These are phyloP conservation scores for Saccharomyces hybrid DNA, from an alignment of 1,139 yeast species.

Conservation along the genomic window DNA sequence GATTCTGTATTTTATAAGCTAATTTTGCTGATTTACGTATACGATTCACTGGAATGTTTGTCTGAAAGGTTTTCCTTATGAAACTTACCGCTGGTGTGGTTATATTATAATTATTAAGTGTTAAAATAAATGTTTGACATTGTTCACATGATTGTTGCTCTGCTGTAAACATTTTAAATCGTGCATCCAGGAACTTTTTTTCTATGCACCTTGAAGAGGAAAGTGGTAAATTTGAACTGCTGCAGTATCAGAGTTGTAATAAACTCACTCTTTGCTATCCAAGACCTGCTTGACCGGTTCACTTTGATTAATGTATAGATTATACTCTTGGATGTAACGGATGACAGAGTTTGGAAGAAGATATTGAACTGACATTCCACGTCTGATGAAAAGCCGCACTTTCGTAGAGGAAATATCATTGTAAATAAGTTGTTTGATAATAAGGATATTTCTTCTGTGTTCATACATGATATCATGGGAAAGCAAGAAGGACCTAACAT, in stretches of 20 bases:
- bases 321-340: constrained; percentile 86
- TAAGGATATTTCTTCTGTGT: constrained; percentile 85
- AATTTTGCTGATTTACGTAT: background rate
- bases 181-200: background rate
- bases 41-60: background rate
- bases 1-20: background rate
- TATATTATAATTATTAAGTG: background rate
- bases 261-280: constrained; percentile 35
- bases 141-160: background rate
- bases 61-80: background rate
- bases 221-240: background rate
- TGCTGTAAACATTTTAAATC: background rate
- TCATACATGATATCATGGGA: constrained; percentile 96
- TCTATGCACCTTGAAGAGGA: background rate
- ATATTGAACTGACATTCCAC: constrained; percentile 96
- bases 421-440: constrained; percentile 89
- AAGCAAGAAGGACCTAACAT: constrained; percentile 81
- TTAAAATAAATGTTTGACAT: background rate
- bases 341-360: constrained; percentile 89
- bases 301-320: constrained; percentile 70
- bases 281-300: constrained; percentile 92
- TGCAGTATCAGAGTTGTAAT: background rate
- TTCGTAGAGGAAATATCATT: constrained; percentile 94
- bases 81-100: background rate
- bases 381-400: constrained; percentile 79